A percentile compares a stretch with the other conserved stretches of the same genome.
These are phyloP conservation scores for Colletotrichum limetticola DNA, from an alignment of 2,329 filamentous ascomycete genomes.

Conservation along the genomic window DNA sequence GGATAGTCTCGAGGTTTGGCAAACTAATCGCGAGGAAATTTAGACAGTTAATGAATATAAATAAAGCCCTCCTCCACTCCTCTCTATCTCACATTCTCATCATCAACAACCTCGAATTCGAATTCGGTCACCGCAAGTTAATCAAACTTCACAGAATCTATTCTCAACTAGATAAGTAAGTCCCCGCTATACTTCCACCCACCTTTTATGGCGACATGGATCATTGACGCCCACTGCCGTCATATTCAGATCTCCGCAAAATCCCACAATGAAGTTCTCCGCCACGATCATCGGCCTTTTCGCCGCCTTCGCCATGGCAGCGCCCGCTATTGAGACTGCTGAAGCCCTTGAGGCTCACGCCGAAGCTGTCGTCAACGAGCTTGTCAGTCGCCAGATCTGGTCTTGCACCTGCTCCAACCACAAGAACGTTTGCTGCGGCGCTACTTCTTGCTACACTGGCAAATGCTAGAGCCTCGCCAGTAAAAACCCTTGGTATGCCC, in stretches of 20 bases:
- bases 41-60: no score
- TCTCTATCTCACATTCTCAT: no score
- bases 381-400: slow-evolving; percentile 19
- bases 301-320: slow-evolving; percentile 1
- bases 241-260: not conserved
- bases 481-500: no score
- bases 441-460: slow-evolving; percentile 3
- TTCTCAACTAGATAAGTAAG: no score
- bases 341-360: slow-evolving; percentile 7
- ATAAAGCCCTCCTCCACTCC: no score
- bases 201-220: fast-evolving
- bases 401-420: not conserved
- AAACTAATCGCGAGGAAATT: no score
- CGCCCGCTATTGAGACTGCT: slow-evolving; percentile 2
- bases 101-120: no score
- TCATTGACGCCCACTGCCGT: no score
- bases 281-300: slow-evolving; percentile 5
- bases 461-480: not conserved
- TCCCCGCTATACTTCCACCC: no score
- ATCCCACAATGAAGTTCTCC: slow-evolving; percentile 13
- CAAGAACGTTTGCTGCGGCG: slow-evolving; percentile 7
- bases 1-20: no score
- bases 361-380: not conserved
- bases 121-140: no score
- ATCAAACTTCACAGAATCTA: no score